Evolutionary conservation across 2,329 filamentous ascomycete genomes (phyloP), one percentile per base, ranked within the genome.

Genomic region (Pestalotiopsis fici): DNA sequence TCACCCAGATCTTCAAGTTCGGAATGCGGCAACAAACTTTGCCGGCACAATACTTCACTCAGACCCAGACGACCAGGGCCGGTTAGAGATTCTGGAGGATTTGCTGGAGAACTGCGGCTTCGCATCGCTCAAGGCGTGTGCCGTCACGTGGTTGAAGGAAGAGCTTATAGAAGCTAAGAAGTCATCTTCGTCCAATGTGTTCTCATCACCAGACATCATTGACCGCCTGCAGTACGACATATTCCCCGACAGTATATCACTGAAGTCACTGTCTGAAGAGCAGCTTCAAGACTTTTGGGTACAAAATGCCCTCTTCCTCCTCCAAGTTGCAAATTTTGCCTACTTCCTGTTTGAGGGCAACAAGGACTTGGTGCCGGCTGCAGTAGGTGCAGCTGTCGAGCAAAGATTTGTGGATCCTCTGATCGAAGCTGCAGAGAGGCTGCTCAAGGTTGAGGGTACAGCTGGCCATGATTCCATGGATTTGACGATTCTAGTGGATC

Each of bases 21-120:
- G 87, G 67, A 88, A 88, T 70, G 85, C 86, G 0, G 83, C 86
- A 3, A 87, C 83, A 2, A 77, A 79, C 2, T 81, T 89, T 13
- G 87, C 87, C 2, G 87, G 87, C 7, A 74, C 77, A 1, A 78
- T 88, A 15, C 80, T 89, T 43, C 89, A 91, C 72, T 81, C 86
- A 2, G 85, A 90, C 69, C 88, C 89, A 0, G 83, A 88, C 28
- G 87, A 89, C 68, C 83, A 85, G 3, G 83, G 87, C 73, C 83
- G 88, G 4, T 79, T 91, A 18, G 82, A 84, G 31, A 91, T 91
- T 69, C 82, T 92, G 9, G 86, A 89, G 64, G 89, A 91, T 73
- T 82, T 91, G 13, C 78, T 91, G 13, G 88, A 91, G 76, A 89
- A 90, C 74, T 91, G 89, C 80, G 84, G 87, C 71, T 91, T 89